Evolutionary conservation across 2,329 filamentous ascomycete genomes (phyloP).

Genomic region (Fusarium falciforme): DNA sequence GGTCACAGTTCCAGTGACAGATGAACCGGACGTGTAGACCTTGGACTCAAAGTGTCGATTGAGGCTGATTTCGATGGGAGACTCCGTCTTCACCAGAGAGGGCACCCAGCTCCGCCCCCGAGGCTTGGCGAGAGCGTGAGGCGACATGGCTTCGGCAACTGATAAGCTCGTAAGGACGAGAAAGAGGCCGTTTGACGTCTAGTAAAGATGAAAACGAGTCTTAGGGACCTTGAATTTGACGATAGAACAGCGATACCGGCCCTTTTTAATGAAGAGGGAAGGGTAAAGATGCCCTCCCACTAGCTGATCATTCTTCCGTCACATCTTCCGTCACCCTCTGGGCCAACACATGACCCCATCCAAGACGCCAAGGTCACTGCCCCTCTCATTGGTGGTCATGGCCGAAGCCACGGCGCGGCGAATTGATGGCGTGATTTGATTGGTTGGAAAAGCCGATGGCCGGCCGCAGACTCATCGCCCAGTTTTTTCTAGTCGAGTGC

Average conservation of each 20-base stretch:
- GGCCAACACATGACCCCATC: neutral
- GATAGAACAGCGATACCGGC: neutral
- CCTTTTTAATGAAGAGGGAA: neutral
- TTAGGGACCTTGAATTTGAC: neutral
- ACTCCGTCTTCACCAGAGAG: constrained; percentile 8
- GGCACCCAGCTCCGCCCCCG: constrained; percentile 26
- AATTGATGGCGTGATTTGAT: neutral
- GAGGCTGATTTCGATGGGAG: constrained; percentile 27
- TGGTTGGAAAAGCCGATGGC: neutral
- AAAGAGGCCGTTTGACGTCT: neutral
- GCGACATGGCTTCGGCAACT: neutral
- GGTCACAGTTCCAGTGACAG: constrained; percentile 18
- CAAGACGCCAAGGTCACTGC: neutral
- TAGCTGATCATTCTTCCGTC: constrained; percentile 6
- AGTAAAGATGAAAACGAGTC: neutral
- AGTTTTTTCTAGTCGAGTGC: neutral
- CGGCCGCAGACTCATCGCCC: neutral
- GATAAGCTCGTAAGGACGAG: neutral
- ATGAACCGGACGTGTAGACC: constrained; percentile 31
- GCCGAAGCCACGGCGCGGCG: neutral
- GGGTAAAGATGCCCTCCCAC: neutral
- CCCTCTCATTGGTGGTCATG: neutral
- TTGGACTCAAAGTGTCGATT: constrained; percentile 35
- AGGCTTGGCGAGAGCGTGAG: constrained; percentile 4
- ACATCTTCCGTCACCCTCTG: neutral